Conservation (phyloP, 2,329 filamentous ascomycete genomes). For the Aspergillus puulaauensis region DNA sequence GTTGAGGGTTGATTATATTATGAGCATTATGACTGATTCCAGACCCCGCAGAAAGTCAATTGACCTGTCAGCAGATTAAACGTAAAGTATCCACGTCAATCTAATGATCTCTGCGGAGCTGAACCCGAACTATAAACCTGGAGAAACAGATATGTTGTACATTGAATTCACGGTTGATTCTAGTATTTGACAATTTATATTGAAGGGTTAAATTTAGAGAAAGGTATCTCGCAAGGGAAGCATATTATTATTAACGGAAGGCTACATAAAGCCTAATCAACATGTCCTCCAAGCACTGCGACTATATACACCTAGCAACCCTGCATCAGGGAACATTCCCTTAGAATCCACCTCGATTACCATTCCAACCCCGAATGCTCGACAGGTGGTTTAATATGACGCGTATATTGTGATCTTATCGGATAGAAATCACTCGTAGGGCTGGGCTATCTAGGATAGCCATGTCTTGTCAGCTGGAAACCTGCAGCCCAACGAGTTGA, state of each 20-base stretch:
- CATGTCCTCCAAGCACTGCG: conserved; percentile 1
- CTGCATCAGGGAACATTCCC: neutral
- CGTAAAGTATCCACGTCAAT: too few species aligned
- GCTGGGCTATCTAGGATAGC: neutral
- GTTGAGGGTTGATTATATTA: too few species aligned
- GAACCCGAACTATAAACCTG: too few species aligned
- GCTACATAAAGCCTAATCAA: neutral
- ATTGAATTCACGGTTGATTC: too few species aligned
- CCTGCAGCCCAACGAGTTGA: neutral
- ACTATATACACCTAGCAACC: conserved; percentile 1
- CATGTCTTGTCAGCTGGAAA: neutral
- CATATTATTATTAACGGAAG: conserved; percentile 1
- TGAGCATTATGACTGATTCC: too few species aligned
- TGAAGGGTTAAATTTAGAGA: too few species aligned
- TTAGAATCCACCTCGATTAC: neutral
- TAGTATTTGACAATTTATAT: too few species aligned
- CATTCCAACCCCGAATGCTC: neutral
- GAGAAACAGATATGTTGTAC: too few species aligned
- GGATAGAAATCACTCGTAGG: neutral
- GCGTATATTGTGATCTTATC: neutral
- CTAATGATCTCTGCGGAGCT: too few species aligned
- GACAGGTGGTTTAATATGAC: neutral
- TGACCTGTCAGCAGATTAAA: too few species aligned
- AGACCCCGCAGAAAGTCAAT: too few species aligned
- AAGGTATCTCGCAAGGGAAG: neutral